These are phyloP conservation scores for Blastobotrys chiropterorum DNA, from an alignment of 805 yeast species.

Conservation along the genomic window DNA sequence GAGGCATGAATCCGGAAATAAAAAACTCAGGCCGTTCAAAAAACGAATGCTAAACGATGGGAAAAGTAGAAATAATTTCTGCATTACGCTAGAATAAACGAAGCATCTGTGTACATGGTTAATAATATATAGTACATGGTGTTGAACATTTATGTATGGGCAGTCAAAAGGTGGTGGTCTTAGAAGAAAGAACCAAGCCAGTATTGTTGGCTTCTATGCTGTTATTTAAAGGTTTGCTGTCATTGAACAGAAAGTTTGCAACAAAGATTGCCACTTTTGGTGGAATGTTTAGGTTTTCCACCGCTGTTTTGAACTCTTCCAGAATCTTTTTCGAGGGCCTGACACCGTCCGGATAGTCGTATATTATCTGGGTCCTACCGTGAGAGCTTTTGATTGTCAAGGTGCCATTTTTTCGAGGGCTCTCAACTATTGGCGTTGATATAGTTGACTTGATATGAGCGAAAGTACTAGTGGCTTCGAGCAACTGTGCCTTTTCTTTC, in stretches of 20 bases:
- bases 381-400: neutral
- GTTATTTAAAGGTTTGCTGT: neutral
- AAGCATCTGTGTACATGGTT: too few species aligned
- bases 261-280: neutral
- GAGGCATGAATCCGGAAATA: slow-evolving; percentile 34
- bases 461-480: neutral
- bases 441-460: too few species aligned
- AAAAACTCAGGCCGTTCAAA: slow-evolving; percentile 18
- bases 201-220: too few species aligned
- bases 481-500: neutral
- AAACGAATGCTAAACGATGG: slow-evolving; percentile 56
- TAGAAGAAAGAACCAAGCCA: too few species aligned
- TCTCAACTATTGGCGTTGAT: too few species aligned
- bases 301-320: neutral
- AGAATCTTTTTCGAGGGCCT: neutral
- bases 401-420: neutral
- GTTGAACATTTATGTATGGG: too few species aligned
- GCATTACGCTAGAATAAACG: slow-evolving; percentile 36
- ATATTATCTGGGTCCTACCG: neutral
- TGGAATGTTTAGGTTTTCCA: neutral
- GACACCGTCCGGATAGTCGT: neutral
- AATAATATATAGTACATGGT: neutral
- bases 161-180: too few species aligned
- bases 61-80: slow-evolving; percentile 61
- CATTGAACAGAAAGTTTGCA: neutral